Percentiles rank a stretch among this genome's conserved stretches.
Evolutionary conservation across 108 stramenopile genomes (phyloP).

Genomic region (Tribonema minus): DNA sequence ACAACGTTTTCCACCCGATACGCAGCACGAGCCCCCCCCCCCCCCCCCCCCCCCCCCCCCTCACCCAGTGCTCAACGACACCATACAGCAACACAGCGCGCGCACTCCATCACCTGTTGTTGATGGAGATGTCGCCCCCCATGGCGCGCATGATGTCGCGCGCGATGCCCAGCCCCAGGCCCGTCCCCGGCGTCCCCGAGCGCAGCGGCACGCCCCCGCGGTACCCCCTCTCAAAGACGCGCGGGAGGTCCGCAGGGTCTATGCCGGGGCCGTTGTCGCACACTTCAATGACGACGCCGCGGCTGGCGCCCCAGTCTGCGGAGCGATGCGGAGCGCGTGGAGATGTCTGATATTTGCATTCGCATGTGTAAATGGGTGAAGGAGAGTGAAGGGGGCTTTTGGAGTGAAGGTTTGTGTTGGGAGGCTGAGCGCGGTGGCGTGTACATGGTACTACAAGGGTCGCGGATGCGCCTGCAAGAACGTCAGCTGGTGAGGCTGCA

Average conservation of each 20-base stretch:
- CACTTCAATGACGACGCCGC: slow-evolving; percentile 24
- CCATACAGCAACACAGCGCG: too few relatives aligned
- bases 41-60: neutral
- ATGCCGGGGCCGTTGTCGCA: slow-evolving; percentile 19
- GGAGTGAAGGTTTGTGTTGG: too few relatives aligned
- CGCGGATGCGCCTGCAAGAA: too few relatives aligned
- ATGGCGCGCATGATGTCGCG: slow-evolving; percentile 12
- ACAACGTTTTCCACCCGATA: too few relatives aligned
- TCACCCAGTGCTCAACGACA: neutral
- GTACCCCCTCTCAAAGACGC: slow-evolving; percentile 9
- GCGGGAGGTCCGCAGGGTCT: slow-evolving; percentile 9
- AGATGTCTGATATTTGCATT: too few relatives aligned
- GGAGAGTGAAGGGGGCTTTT: too few relatives aligned
- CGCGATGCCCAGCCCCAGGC: slow-evolving; percentile 22
- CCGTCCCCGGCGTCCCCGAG: neutral
- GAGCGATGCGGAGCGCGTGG: too few relatives aligned
- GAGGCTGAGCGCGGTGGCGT: too few relatives aligned
- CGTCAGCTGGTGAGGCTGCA: too few relatives aligned
- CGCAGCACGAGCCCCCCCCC: slow-evolving; percentile 12
- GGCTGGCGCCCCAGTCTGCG: neutral
- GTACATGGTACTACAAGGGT: too few relatives aligned
- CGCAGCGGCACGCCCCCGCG: neutral
- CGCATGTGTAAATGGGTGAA: too few relatives aligned
- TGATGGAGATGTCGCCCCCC: slow-evolving; percentile 9
- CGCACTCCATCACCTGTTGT: neutral